A percentile compares a stretch with the other conserved stretches of the same genome.
phyloP scores from a whole-genome alignment of 1,139 yeast genomes.

The Yamadazyma membranifaciens region DNA sequence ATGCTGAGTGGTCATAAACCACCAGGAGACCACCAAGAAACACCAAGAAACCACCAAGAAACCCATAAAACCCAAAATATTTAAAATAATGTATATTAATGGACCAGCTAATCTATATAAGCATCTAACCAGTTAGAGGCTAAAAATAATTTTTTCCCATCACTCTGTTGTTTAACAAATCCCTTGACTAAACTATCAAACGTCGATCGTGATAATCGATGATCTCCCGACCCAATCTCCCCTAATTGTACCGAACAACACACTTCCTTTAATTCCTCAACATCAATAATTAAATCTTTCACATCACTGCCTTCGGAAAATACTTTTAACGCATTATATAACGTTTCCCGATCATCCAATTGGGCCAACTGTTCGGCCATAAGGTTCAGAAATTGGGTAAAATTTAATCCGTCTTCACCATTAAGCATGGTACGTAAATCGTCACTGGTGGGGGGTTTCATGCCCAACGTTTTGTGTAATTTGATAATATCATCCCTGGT shows the following conservation, averaged over 20 bases:
- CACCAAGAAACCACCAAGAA: too few relatives aligned
- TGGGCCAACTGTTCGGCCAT: conserved; percentile 61
- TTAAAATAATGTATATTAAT: conserved; percentile 2
- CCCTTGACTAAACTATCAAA: conserved; percentile 54
- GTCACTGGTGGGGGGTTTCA: conserved; percentile 37
- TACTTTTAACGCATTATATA: conserved; percentile 61
- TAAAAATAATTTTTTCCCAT: conserved; percentile 54
- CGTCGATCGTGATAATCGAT: conserved; percentile 52
- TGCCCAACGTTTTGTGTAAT: conserved; percentile 52
- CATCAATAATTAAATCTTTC: conserved; percentile 42
- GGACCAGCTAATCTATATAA: conserved; percentile 35
- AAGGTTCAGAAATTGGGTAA: conserved; percentile 67
- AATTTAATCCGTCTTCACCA: conserved; percentile 47
- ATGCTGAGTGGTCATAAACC: neutral
- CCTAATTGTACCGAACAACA: conserved; percentile 47
- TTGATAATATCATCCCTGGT: conserved; percentile 57
- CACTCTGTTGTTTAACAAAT: conserved; percentile 56
- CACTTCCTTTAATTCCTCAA: conserved; percentile 49
- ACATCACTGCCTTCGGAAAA: conserved; percentile 39
- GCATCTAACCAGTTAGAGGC: conserved; percentile 64
- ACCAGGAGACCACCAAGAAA: too few relatives aligned
- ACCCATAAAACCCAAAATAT: neutral
- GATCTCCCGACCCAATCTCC: conserved; percentile 45
- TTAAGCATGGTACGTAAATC: conserved; percentile 21
- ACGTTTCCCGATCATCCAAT: conserved; percentile 59